Conservation (phyloP, 1,139 yeast species). For the Arxiozyma bovina region DNA sequence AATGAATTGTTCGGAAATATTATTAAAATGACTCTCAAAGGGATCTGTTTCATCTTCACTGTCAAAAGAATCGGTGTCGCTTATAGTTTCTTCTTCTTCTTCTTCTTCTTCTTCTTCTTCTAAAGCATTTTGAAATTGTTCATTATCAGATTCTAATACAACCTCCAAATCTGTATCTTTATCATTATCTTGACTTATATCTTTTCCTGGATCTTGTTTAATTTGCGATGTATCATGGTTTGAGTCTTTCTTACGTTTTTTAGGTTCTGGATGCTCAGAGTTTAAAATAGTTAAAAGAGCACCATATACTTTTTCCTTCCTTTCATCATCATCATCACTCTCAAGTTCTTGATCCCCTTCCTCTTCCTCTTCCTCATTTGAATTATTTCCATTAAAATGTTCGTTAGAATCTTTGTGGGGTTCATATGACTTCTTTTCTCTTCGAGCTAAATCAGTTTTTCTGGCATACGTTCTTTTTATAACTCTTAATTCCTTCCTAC, state of each 20-base stretch:
- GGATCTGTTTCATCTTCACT: conserved; percentile 45
- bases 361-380: background rate
- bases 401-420: conserved; percentile 5
- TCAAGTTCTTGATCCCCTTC: conserved; percentile 6
- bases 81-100: conserved; percentile 27
- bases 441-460: conserved; percentile 9
- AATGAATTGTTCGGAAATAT: conserved; percentile 39
- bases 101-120: conserved; percentile 23
- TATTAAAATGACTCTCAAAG: conserved; percentile 67
- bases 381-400: background rate
- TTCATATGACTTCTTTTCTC: conserved; percentile 6
- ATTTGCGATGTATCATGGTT: conserved; percentile 13
- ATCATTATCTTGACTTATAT: conserved; percentile 25
- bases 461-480: conserved; percentile 46
- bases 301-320: conserved; percentile 50
- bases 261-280: conserved; percentile 38
- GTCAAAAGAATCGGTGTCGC: conserved; percentile 30
- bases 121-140: conserved; percentile 26
- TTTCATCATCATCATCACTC: conserved; percentile 19
- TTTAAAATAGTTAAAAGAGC: conserved; percentile 66
- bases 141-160: conserved; percentile 30
- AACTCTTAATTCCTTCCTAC: conserved; percentile 50
- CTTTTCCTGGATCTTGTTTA: conserved; percentile 25
- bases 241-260: conserved; percentile 10
- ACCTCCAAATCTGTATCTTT: conserved; percentile 11